These are phyloP conservation scores for Podospora bellae-mahoneyi DNA, from an alignment of 495 filamentous ascomycete genomes.

Conservation along the genomic window DNA sequence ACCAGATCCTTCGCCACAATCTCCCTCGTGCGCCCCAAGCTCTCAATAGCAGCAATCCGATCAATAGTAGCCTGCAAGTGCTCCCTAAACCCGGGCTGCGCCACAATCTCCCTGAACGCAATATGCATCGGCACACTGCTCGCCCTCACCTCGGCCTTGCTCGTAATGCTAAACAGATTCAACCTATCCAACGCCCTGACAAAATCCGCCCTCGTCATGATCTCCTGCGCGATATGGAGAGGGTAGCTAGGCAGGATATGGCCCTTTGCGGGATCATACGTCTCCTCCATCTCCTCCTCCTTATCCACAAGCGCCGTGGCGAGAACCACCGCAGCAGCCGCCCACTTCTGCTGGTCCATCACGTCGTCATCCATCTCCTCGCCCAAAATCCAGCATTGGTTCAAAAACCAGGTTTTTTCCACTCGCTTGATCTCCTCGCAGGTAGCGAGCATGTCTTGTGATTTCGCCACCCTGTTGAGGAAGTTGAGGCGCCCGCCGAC, in stretches of 20 bases:
- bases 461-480: constrained; percentile 81
- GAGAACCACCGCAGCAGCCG: constrained; percentile 89
- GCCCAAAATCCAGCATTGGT: constrained; percentile 92
- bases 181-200: constrained; percentile 87
- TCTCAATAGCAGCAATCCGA: constrained; percentile 86
- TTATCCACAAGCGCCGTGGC: constrained; percentile 83
- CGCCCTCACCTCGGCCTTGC: constrained; percentile 79
- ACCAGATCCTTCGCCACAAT: constrained; percentile 79
- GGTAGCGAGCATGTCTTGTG: constrained; percentile 67
- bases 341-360: constrained; percentile 97
- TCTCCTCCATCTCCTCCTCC: constrained; percentile 62
- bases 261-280: constrained; percentile 60
- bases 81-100: constrained; percentile 68
- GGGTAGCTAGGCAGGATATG: constrained; percentile 79
- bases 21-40: constrained; percentile 85
- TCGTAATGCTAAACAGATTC: constrained; percentile 94
- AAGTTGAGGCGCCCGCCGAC: constrained; percentile 86
- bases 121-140: constrained; percentile 95
- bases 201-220: constrained; percentile 96
- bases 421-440: constrained; percentile 73
- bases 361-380: constrained; percentile 96
- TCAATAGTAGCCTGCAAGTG: constrained; percentile 78
- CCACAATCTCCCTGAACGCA: constrained; percentile 80
- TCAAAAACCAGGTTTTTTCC: constrained; percentile 93
- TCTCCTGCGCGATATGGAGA: constrained; percentile 74